Percentiles rank a stretch among this genome's conserved stretches.
phyloP scores from a whole-genome alignment of 2,329 filamentous ascomycete genomes.

The Aspergillus neotritici region DNA sequence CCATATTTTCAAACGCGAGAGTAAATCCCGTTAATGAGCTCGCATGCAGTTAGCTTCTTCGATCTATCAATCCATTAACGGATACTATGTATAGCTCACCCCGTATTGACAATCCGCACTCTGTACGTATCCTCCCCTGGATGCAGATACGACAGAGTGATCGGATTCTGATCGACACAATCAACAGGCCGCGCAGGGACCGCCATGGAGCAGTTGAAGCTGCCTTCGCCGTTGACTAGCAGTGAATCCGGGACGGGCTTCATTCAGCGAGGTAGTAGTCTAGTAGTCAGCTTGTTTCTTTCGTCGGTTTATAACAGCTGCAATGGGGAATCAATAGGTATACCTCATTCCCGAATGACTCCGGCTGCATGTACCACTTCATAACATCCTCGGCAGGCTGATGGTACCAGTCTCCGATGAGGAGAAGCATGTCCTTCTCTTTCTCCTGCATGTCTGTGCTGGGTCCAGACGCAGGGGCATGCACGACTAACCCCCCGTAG shows the following conservation, averaged over 20 bases:
- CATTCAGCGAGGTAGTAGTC: background rate
- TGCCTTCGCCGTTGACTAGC: constrained; percentile 44
- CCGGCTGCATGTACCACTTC: constrained; percentile 40
- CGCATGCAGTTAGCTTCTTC: constrained; percentile 6
- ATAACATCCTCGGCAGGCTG: constrained; percentile 37
- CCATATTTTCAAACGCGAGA: constrained; percentile 27
- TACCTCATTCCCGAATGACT: constrained; percentile 43
- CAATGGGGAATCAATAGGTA: background rate
- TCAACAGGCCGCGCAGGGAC: constrained; percentile 43
- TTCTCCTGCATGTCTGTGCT: constrained; percentile 11
- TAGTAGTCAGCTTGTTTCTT: background rate
- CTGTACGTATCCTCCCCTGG: constrained; percentile 26
- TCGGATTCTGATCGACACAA: constrained; percentile 27
- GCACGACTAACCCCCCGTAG: constrained; percentile 46
- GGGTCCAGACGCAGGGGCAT: constrained; percentile 30
- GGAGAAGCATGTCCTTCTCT: constrained; percentile 42
- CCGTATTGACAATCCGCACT: constrained; percentile 42
- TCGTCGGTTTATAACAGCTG: background rate
- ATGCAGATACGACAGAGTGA: constrained; percentile 21
- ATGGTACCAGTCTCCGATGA: constrained; percentile 50
- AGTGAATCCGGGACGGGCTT: constrained; percentile 47
- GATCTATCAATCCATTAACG: too few species aligned
- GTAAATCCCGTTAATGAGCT: constrained; percentile 40
- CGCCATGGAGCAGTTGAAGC: constrained; percentile 44
- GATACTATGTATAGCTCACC: constrained; percentile 21